Conservation (phyloP, 2,329 filamentous ascomycete genomes). For the Stromatinia cepivora region DNA sequence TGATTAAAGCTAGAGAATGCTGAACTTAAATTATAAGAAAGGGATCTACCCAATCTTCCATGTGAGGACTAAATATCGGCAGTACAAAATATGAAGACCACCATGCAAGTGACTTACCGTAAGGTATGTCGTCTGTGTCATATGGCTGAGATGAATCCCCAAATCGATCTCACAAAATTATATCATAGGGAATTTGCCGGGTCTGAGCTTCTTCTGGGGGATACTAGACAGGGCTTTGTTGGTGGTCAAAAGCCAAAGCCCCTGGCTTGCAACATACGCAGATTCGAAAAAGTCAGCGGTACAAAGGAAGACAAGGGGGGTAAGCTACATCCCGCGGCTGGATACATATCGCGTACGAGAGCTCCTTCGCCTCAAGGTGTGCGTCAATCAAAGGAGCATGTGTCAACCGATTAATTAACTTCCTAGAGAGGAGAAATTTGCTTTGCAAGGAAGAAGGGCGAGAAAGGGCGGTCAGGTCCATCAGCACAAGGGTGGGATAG, state of each 20-base stretch:
- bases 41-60: constrained; percentile 32
- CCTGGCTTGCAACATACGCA: constrained; percentile 37
- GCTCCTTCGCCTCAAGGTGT: constrained; percentile 27
- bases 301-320: constrained; percentile 28
- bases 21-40: constrained; percentile 26
- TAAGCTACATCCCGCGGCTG: constrained; percentile 22
- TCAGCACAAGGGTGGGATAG: constrained; percentile 22
- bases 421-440: constrained; percentile 20
- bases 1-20: constrained; percentile 31
- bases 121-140: constrained; percentile 42
- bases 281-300: constrained; percentile 33
- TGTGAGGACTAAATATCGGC: constrained; percentile 39
- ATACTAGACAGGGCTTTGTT: constrained; percentile 33
- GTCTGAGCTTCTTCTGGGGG: constrained; percentile 41
- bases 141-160: constrained; percentile 36
- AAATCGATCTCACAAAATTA: constrained; percentile 34
- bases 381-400: constrained; percentile 32
- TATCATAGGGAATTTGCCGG: constrained; percentile 30
- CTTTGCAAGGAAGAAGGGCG: constrained; percentile 17
- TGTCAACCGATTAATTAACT: constrained; percentile 24
- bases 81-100: constrained; percentile 39
- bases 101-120: constrained; percentile 40
- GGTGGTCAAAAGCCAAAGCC: constrained; percentile 39
- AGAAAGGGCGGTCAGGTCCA: constrained; percentile 21
- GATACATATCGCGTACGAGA: constrained; percentile 24